Percentiles rank a stretch among this genome's conserved stretches.
These are phyloP conservation scores for Fusarium torreyae DNA, from an alignment of 2,329 filamentous ascomycete species.

Conservation along the genomic window DNA sequence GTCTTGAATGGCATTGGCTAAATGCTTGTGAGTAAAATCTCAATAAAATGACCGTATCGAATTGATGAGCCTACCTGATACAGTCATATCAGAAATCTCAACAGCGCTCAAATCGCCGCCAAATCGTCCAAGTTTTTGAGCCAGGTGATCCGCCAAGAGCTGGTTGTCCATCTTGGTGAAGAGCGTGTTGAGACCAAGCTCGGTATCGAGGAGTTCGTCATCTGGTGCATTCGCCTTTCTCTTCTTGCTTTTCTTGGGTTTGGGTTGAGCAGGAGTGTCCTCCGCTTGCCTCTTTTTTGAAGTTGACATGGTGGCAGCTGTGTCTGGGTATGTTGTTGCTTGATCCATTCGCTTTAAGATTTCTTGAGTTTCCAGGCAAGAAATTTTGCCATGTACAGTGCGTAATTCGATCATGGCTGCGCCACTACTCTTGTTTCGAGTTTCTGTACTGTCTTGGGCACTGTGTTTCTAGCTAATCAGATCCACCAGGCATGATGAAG, in stretches of 20 bases:
- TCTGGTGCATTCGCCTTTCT: conserved; percentile 71
- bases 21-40: conserved; percentile 5
- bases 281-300: conserved; percentile 71
- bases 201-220: conserved; percentile 73
- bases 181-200: conserved; percentile 83
- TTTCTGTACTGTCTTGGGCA: conserved; percentile 23
- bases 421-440: accelerated
- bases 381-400: conserved; percentile 49
- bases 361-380: conserved; percentile 35
- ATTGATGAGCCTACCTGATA: conserved; percentile 73
- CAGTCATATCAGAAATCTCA: conserved; percentile 85
- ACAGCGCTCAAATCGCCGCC: conserved; percentile 85
- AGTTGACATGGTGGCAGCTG: conserved; percentile 56
- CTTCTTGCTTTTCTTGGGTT: conserved; percentile 65
- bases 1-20: conserved; percentile 83
- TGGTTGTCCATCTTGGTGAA: conserved; percentile 87
- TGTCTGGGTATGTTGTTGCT: conserved; percentile 17
- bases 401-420: conserved; percentile 11
- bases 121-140: conserved; percentile 83
- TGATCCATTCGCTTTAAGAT: conserved; percentile 16
- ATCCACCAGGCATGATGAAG: conserved; percentile 35
- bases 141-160: conserved; percentile 87
- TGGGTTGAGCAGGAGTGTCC: conserved; percentile 57
- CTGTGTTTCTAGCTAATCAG: conserved; percentile 15
- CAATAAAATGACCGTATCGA: neutral